phyloP scores from a whole-genome alignment of 441 rosid genomes.

The Syzygium syzygioides region DNA sequence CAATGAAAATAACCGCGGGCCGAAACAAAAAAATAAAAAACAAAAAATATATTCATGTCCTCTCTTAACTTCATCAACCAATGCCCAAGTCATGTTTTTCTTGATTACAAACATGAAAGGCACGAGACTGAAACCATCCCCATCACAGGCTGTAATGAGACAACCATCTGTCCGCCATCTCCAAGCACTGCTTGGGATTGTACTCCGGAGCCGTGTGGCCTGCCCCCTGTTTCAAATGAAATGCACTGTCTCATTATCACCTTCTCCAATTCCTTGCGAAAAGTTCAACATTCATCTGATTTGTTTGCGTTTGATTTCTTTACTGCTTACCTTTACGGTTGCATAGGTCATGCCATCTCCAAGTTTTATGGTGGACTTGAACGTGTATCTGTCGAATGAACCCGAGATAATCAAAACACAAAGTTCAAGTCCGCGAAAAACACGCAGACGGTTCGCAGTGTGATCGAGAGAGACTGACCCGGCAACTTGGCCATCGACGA shows the following conservation, averaged over 20 bases:
- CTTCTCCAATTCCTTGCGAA: background rate
- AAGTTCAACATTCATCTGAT: background rate
- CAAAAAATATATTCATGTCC: background rate
- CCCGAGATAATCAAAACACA: background rate
- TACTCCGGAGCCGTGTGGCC: constrained; percentile 22
- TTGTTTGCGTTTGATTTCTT: background rate
- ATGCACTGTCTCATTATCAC: background rate
- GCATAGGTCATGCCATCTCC: constrained; percentile 12
- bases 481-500: constrained; percentile 21
- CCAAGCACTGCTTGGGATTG: constrained; percentile 8
- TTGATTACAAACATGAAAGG: background rate
- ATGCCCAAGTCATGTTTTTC: background rate
- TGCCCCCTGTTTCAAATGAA: constrained; percentile 4
- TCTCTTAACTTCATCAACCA: background rate
- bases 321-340: constrained; percentile 14
- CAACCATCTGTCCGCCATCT: constrained; percentile 9
- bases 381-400: constrained; percentile 8
- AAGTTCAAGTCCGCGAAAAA: background rate
- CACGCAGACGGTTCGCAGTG: background rate
- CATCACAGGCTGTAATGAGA: constrained; percentile 1
- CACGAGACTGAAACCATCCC: background rate
- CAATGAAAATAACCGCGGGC: background rate
- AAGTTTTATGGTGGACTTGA: background rate
- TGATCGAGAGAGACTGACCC: constrained; percentile 8
- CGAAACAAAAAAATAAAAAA: rapidly evolving